Conservation (phyloP, 1,284 basidiomycete species). For the Apiotrichum mycotoxinovorans region DNA sequence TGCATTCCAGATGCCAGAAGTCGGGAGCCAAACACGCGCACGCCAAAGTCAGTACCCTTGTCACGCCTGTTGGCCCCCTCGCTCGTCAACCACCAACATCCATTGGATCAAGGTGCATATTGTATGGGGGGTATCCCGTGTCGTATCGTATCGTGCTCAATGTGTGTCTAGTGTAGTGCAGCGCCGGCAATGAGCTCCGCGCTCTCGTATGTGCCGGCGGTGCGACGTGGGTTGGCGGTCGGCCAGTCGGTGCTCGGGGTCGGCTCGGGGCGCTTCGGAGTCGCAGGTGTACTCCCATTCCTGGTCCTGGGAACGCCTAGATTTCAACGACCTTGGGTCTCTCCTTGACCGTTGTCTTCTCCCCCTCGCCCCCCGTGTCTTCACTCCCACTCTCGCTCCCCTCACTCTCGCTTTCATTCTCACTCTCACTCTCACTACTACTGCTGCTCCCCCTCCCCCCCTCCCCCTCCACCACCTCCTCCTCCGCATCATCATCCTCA, state of each 20-base stretch:
- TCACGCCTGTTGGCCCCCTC: no score
- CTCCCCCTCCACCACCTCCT: no score
- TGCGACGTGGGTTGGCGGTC: no score
- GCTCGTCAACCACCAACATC: no score
- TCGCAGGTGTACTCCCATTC: no score
- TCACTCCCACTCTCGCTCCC: background rate
- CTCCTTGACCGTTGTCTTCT: background rate
- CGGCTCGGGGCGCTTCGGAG: no score
- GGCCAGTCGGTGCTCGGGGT: no score
- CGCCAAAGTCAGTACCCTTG: no score
- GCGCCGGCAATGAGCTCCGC: background rate
- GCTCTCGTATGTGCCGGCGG: no score
- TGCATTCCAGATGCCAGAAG: no score
- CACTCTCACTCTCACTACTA: constrained; percentile 1
- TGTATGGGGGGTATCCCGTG: background rate
- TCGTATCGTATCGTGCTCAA: background rate
- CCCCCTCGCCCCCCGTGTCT: constrained; percentile 4
- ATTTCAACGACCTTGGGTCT: background rate
- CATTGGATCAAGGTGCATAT: background rate
- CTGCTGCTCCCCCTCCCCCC: no score
- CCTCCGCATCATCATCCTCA: constrained; percentile 2
- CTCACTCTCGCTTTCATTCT: constrained; percentile 4
- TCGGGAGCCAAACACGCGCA: no score
- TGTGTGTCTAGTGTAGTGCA: background rate
- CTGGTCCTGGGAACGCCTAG: background rate